Evolutionary conservation across 1,284 basidiomycete species (phyloP), one percentile per base, ranked within the genome.

Genomic region (Pseudozyma tsukubaensis): DNA sequence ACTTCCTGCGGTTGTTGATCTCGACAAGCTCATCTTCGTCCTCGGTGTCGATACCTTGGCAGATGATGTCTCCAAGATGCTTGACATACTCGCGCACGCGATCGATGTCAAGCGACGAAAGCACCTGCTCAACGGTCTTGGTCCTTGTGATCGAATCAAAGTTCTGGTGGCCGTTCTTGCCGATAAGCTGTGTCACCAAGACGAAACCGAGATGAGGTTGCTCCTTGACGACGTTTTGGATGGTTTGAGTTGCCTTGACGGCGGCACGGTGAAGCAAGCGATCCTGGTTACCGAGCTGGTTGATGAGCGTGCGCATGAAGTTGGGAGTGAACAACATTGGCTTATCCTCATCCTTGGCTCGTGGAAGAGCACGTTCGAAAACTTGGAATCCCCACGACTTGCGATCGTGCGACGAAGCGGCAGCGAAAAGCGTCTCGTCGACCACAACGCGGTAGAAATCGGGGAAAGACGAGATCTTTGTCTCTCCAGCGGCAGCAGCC

Each of bases 351-450:
- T 89, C 86, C 8, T 88, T 87, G 19, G 94, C 88, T 16, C 90
- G 89, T 9, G 89, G 88, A 42, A 97, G 86, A 0, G 93, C 90
- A 71, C 90, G 91, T 79, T 91, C 90, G 85, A 98, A 93, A 19
- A 97, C 89, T 83, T 93, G 92, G 87, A 98, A 97, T 35, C 95
- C 95, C 92, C 93, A 97, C 80, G 92, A 94, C 86, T 97, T 97
- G 64, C 94, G 89, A 83, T 97, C 92, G 1, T 92, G 87, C 0
- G 94, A 96, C 1, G 94, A 89, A 13, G 90, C 91, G 13, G 91
- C 87, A 4, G 92, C 90, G 83, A 98, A 97, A 49, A 97, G 86
- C 1, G 92, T 91, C 84, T 97, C 95, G 85, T 98, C 96, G 14
- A 98, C 93, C 13, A 92, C 92, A 37, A 94, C 87, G 49, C 91